phyloP scores from a whole-genome alignment of 148 eudicot genomes.

The Agrostemma githago region DNA sequence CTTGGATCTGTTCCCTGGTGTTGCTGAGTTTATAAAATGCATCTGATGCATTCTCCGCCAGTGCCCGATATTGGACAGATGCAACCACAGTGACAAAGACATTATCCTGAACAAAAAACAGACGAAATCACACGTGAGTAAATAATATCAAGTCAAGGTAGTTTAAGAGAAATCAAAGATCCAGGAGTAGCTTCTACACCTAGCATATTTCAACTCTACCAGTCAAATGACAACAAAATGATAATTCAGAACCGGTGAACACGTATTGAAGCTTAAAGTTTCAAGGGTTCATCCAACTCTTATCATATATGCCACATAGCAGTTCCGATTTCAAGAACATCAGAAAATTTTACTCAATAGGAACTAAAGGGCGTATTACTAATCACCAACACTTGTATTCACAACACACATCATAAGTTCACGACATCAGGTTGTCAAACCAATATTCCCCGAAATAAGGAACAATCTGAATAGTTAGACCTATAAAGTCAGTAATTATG shows the following conservation, averaged over 20 bases:
- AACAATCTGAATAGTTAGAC: not conserved
- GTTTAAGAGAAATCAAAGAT: not conserved
- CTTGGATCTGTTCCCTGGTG: conserved; percentile 60
- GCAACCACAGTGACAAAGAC: conserved; percentile 70
- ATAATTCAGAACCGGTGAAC: not conserved
- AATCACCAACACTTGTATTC: not conserved
- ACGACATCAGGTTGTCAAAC: not conserved
- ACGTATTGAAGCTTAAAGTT: not conserved
- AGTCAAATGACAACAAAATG: not conserved
- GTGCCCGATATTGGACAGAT: conserved; percentile 61
- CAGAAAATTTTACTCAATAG: not conserved
- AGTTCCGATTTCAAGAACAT: not conserved
- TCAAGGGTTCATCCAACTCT: not conserved
- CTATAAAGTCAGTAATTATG: not conserved
- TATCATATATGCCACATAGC: not conserved
- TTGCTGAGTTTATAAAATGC: conserved; percentile 67
- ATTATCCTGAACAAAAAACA: conserved; percentile 48
- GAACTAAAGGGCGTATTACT: not conserved
- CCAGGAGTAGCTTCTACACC: not conserved
- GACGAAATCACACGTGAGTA: not conserved
- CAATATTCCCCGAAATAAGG: conserved; percentile 2
- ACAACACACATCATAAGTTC: not conserved
- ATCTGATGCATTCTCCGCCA: conserved; percentile 54
- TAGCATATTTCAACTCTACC: not conserved
- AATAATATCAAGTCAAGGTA: conserved; percentile 10